Base-by-base conservation (phyloP, 2,329 filamentous ascomycete species). In the Leptographium wingfieldii region DNA sequence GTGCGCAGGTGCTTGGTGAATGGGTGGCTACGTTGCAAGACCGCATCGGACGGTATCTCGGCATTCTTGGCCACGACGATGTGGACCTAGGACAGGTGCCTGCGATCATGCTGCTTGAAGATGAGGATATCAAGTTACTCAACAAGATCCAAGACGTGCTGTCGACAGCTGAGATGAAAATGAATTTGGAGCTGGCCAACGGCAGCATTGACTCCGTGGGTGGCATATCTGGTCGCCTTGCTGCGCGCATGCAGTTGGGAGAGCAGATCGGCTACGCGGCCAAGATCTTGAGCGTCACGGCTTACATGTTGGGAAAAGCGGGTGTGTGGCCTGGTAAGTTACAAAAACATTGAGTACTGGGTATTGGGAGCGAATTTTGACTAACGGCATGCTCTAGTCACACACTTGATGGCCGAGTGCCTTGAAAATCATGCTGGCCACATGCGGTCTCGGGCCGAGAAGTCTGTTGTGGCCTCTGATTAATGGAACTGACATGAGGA, bases 21-120 rank as follows among this genome's bases (percentile, higher is more conserved):
- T 99, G 92, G 92, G 82, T 94, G 49, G 88, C 89, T 5, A 94
- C 91, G 1, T 83, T 97, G 3, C 94, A 99, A 71, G 92, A 96
- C 68, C 87, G 94, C 10, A 88, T 96, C n/a, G 92, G 92, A 0
- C 84, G 85, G 5, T 95, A 94, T 67, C 73, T 97, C 6, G 92
- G 92, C 5, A 84, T 96, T 6, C 80, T 97, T 1, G 92, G 92
- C 14, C 86, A 87, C 61, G 88, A 95, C 64, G 81, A 87, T 0
- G 82, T 94, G 40, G 90, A 96, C 67, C 80, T 90, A 57, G 77
- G 79, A 0, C 86, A 92, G 65, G 88, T 95, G 9, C 90, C 91
- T 2, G 90, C 86, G 2, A 87, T 95, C 60, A 90, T 96, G 83
- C 80, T 96, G 4, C 78, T 97, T 1, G 92, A 96, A 68, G 89